A percentile compares a stretch with the other conserved stretches of the same genome.
Conservation (phyloP, 108 stramenopile species). For the Nannochloropsis gaditana region DNA sequence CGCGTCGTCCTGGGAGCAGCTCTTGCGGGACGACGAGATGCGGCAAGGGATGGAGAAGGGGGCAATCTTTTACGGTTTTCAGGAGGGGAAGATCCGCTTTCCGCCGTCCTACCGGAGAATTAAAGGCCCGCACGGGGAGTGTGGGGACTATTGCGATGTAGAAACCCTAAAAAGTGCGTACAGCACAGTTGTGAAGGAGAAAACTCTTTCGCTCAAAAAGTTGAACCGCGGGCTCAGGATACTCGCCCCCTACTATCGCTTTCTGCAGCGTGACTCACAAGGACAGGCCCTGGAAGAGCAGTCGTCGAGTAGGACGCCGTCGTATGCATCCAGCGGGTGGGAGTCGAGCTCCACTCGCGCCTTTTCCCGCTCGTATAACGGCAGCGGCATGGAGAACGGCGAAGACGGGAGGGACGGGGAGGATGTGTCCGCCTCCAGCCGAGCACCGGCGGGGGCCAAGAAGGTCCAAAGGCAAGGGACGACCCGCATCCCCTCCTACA, state of each 20-base stretch:
- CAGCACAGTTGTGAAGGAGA: neutral
- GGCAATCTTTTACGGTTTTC: neutral
- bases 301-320: neutral
- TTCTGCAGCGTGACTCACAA: neutral
- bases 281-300: neutral
- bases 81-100: neutral
- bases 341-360: neutral
- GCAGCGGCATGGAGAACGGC: neutral
- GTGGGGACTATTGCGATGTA: constrained; percentile 18
- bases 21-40: constrained; percentile 15
- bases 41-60: constrained; percentile 11
- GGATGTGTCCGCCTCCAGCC: neutral
- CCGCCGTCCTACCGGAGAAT: neutral
- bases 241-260: neutral
- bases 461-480: neutral
- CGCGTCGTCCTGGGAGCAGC: neutral
- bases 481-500: constrained; percentile 1
- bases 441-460: neutral
- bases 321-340: neutral
- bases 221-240: neutral
- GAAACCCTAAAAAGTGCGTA: neutral
- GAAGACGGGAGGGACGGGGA: neutral
- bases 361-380: neutral
- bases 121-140: constrained; percentile 11
- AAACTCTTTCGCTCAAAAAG: neutral